Evolutionary conservation across 2,329 filamentous ascomycete species (phyloP).

Genomic region (Pseudocercospora ulei): DNA sequence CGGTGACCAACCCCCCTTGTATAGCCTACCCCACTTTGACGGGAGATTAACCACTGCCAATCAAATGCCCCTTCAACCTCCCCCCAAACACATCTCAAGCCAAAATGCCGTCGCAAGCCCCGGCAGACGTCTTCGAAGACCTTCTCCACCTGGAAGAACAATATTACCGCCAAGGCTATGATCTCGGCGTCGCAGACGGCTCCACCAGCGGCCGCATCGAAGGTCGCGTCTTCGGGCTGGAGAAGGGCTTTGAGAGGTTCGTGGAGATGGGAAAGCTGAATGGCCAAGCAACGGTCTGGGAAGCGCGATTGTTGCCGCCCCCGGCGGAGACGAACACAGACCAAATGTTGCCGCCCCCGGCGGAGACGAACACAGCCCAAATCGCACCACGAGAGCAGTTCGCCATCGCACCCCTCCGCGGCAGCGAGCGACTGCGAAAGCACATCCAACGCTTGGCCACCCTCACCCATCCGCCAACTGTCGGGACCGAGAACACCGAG

Average conservation of each 20-base stretch:
- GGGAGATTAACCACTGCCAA: too few species aligned
- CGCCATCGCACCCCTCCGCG: slow-evolving; percentile 11
- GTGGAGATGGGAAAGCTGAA: slow-evolving; percentile 67
- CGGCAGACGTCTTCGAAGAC: slow-evolving; percentile 41
- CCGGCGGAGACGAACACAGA: too few species aligned
- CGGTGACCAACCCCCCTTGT: too few species aligned
- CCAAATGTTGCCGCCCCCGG: neutral
- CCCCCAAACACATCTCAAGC: neutral
- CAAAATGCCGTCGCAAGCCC: slow-evolving; percentile 10
- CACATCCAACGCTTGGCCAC: slow-evolving; percentile 67
- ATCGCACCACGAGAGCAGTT: neutral
- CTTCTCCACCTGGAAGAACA: slow-evolving; percentile 53
- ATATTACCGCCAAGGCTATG: slow-evolving; percentile 77
- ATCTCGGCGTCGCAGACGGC: slow-evolving; percentile 65
- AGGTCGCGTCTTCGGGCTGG: slow-evolving; percentile 79
- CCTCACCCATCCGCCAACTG: slow-evolving; percentile 65
- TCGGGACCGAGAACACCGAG: slow-evolving; percentile 74
- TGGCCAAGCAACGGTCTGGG: slow-evolving; percentile 74
- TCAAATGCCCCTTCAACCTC: neutral
- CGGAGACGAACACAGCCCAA: neutral
- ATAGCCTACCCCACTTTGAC: too few species aligned
- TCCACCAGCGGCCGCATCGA: slow-evolving; percentile 69
- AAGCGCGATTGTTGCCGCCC: slow-evolving; percentile 52
- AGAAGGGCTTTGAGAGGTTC: slow-evolving; percentile 92
- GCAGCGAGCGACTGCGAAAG: slow-evolving; percentile 59